phyloP scores from a whole-genome alignment of 129 eudicot species.

The Arctium lappa region DNA sequence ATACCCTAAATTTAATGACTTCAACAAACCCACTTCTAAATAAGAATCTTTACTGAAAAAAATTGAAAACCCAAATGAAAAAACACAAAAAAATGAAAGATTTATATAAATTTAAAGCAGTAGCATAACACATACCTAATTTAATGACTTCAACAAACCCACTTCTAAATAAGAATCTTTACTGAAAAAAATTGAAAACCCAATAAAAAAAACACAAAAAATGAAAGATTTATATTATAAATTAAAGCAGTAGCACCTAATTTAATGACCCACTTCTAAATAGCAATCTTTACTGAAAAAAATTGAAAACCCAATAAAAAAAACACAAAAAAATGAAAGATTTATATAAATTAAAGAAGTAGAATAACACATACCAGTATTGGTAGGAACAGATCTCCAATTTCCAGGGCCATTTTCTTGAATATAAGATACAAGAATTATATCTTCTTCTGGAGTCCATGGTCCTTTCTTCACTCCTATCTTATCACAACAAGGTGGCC shows the following conservation, averaged over 20 bases:
- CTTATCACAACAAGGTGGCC: slow-evolving; percentile 45
- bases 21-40: slow-evolving; percentile 30
- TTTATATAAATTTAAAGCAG: neutral
- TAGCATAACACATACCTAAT: slow-evolving; percentile 17
- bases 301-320: neutral
- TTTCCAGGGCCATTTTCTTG: slow-evolving; percentile 51
- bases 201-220: slow-evolving; percentile 1
- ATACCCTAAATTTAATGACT: slow-evolving; percentile 37
- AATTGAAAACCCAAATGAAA: neutral
- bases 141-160: slow-evolving; percentile 40
- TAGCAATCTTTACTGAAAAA: neutral
- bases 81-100: neutral
- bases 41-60: neutral
- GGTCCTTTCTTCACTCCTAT: slow-evolving; percentile 47
- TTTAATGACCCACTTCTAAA: slow-evolving; percentile 33
- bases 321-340: neutral
- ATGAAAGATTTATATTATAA: neutral
- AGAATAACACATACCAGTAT: slow-evolving; percentile 26
- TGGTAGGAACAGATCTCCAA: slow-evolving; percentile 46
- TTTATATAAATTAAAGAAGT: neutral
- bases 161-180: neutral
- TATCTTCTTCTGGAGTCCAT: slow-evolving; percentile 52
- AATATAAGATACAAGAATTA: slow-evolving; percentile 39
- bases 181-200: neutral
- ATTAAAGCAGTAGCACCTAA: slow-evolving; percentile 7